Evolutionary conservation across 1,284 basidiomycete genomes (phyloP).

Genomic region (Paramarasmius palmivorus): DNA sequence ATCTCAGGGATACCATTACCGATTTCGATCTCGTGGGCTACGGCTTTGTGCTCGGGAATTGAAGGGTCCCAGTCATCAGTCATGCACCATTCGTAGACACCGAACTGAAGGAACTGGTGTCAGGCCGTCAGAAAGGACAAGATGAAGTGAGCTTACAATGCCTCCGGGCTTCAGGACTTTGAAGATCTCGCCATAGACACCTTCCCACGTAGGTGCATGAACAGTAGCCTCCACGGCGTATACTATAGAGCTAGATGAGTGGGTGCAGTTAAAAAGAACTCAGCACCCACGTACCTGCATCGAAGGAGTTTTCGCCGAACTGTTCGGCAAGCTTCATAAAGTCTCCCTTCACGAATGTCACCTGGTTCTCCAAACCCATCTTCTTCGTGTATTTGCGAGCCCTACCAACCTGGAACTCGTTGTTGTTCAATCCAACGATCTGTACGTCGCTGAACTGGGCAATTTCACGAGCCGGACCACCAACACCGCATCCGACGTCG

Average conservation of each 20-base stretch:
- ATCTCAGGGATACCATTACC: conserved; percentile 99
- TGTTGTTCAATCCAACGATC: conserved; percentile 95
- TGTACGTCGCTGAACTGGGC: conserved; percentile 87
- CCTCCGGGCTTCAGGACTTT: conserved; percentile 98
- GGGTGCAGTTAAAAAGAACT: conserved; percentile 1
- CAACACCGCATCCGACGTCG: conserved; percentile 98
- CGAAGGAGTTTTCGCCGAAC: conserved; percentile 93
- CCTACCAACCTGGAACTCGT: conserved; percentile 91
- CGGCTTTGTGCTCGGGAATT: conserved; percentile 86
- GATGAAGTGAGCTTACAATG: conserved; percentile 57
- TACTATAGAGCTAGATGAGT: conserved; percentile 42
- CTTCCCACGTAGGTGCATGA: conserved; percentile 95
- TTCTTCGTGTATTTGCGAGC: conserved; percentile 84
- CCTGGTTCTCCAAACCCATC: conserved; percentile 77
- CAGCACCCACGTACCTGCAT: conserved; percentile 69
- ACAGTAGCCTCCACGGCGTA: conserved; percentile 99
- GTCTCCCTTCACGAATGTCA: conserved; percentile 88
- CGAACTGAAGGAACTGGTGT: conserved; percentile 60
- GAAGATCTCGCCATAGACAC: conserved; percentile 92
- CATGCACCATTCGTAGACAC: conserved; percentile 99
- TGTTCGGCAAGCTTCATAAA: conserved; percentile 95
- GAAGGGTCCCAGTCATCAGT: conserved; percentile 92
- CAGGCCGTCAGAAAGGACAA: background rate
- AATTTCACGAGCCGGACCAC: conserved; percentile 96
- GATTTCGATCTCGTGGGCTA: conserved; percentile 89